Base-by-base conservation (phyloP, 139 green algal species). In the Chlorella sp. region DNA sequence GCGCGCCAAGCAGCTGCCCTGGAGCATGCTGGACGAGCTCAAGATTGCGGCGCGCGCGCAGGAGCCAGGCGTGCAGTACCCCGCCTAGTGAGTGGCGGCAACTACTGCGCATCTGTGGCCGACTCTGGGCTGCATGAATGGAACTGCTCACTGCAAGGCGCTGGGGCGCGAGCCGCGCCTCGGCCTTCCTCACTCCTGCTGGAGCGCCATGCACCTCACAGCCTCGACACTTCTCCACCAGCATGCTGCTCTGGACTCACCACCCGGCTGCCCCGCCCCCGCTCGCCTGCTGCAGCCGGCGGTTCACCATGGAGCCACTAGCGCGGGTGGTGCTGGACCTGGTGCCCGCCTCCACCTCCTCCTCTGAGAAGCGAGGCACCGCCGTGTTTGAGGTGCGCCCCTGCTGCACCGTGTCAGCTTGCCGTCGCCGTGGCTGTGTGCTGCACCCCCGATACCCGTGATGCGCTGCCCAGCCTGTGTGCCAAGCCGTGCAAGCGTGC, bases 1-100 rank as follows among this genome's bases (percentile, higher is more conserved):
- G 0, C 36, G 58, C 14, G 81, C 81, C 68, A 34, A 65, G 43
- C 48, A 85, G 81, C 68, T 80, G 81, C 68, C 81, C 28, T 22
- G 32, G 14, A 78, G 32, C 13, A 73, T 83, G 77, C 40, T 83
- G 40, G 77, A 83, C 4, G 77, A 83, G 77, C 60, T 83, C 38
- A 83, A 83, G 77, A 41, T 2, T 28, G 77, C 77, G 19, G 1
- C 60, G 2, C 56, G 58, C 5, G n/a, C 26, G 32, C 32, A 36
- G 40, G 58, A 83, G 40, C 77, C 77, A 3, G 77, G 40, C 28
- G 30, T 60, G 38, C 3, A 28, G 30, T 83, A 83, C 77, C 77
- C 77, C 11, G 30, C 30, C 9, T 40, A 44, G 77, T 83, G 60
- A 83, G 77, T 41, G 16, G 17, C 24, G 3, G 38, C 69, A 34